Conservation (phyloP, 225 moss, liverwort and hornwort genomes). For the Bryum argenteum region DNA sequence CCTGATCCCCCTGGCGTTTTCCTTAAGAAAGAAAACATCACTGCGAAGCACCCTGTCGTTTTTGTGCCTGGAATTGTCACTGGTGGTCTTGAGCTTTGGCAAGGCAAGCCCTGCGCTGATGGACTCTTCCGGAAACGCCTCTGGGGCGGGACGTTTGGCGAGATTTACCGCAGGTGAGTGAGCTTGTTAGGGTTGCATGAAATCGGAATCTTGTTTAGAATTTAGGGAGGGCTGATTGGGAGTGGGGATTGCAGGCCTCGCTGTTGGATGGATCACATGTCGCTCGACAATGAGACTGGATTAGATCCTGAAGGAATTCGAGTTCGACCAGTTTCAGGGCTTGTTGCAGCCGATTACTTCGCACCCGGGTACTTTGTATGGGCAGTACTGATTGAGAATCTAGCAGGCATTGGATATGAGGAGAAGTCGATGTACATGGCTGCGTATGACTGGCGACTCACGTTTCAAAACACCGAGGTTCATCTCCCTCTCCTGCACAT, state of each 20-base stretch:
- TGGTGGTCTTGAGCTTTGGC: conserved; percentile 94
- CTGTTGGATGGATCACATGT: conserved; percentile 75
- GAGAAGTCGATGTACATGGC: conserved; percentile 66
- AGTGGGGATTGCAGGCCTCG: conserved; percentile 43
- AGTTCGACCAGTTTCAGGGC: conserved; percentile 63
- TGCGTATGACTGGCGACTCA: conserved; percentile 65
- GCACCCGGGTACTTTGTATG: conserved; percentile 69
- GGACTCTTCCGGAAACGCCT: conserved; percentile 87
- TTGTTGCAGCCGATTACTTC: conserved; percentile 67
- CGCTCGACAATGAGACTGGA: conserved; percentile 64
- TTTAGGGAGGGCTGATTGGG: not conserved
- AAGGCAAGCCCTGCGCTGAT: conserved; percentile 81
- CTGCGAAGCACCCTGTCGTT: conserved; percentile 74
- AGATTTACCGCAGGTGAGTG: conserved; percentile 85
- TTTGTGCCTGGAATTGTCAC: conserved; percentile 99
- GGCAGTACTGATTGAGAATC: conserved; percentile 65
- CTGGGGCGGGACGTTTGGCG: conserved; percentile 98
- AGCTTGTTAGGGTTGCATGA: conserved; percentile 25
- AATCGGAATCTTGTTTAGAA: too few species aligned
- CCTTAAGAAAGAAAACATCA: conserved; percentile 71
- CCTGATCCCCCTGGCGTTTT: conserved; percentile 78
- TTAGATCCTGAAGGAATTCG: conserved; percentile 64
- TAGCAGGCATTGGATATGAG: conserved; percentile 58
- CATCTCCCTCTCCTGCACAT: conserved; percentile 4
- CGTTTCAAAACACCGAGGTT: conserved; percentile 67